Percentiles rank a stretch among this genome's conserved stretches.
Conservation (phyloP, 148 eudicot genomes). For the Diospyros lotus region DNA sequence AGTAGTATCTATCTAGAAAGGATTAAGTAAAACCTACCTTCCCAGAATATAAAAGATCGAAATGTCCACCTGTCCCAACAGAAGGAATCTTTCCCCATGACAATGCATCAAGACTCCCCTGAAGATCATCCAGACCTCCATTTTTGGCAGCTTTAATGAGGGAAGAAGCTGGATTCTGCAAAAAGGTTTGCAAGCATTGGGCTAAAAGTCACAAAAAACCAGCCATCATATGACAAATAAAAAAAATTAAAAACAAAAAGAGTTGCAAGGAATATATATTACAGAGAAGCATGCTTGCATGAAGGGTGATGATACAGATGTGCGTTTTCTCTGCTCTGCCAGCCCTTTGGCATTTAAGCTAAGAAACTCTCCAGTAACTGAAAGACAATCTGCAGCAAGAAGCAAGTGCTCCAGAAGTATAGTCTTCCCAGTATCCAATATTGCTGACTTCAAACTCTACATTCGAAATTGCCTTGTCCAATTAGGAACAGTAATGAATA, state of each 20-base stretch:
- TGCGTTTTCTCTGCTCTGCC: conserved; percentile 56
- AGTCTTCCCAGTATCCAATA: conserved; percentile 64
- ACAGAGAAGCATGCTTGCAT: conserved; percentile 82
- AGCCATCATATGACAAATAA: not conserved
- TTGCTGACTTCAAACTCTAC: conserved; percentile 72
- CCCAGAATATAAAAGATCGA: conserved; percentile 61
- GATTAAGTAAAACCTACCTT: conserved; percentile 39
- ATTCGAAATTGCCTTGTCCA: conserved; percentile 14
- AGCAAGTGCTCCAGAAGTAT: conserved; percentile 76
- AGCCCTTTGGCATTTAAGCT: conserved; percentile 76
- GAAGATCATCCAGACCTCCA: conserved; percentile 60
- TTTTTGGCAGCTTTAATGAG: conserved; percentile 78
- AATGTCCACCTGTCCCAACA: conserved; percentile 72
- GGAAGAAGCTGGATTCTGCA: conserved; percentile 77
- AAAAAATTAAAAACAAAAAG: not conserved
- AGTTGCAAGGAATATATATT: conserved; percentile 27
- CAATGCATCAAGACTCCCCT: conserved; percentile 75
- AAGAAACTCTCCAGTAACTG: conserved; percentile 79
- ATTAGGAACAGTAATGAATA: not conserved
- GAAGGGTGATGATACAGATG: conserved; percentile 72
- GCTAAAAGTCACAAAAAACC: not conserved
- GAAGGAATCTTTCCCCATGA: conserved; percentile 88
- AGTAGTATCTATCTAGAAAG: not conserved
- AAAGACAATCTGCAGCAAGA: conserved; percentile 74
- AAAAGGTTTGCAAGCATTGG: conserved; percentile 6